Base-by-base conservation (phyloP, 768 basidiomycete species). In the Termitomyces eurrhizus region DNA sequence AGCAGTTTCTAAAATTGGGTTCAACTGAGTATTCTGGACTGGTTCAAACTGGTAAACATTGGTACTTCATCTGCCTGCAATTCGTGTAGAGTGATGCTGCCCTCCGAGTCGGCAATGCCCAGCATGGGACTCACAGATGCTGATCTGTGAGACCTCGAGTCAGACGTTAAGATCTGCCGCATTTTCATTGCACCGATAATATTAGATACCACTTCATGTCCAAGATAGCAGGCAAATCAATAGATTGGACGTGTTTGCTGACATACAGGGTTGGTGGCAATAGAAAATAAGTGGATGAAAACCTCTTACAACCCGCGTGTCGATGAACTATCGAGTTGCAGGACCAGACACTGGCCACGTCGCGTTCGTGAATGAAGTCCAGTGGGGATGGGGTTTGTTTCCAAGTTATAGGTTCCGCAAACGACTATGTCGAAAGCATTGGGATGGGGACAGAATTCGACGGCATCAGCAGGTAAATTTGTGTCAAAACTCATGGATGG, bases 151-250 rank as follows among this genome's bases (percentile, higher is more conserved):
- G 85, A 88, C 89, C 88, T 90, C 54, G 24, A n/a, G 5, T 36
- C 36, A 42, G 8, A 45, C 55, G 46, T 36, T 29, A 35, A 41
- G 13, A 42, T 6, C 2, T 50, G 24, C 3, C 45, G 21, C 26
- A 37, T 52, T 37, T 26, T 16, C 32, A 26, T 33, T 52, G 39
- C 16, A 45, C 37, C 26, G 32, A 49, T 18, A 24, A 44, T 44
- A 44, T 35, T n/a, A 39, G 62, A 65, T 68, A 95, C 97, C 97
- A 99, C 80, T 98, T 98, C 83, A 94, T 86, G 71, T 99, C 97
- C 29, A 90, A 80, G 33, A 99, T 82, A 8, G 94, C 97, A 2
- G 94, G 88, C 18, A 90, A 72, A 57, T 86, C 76, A 37, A 93
- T 78, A 16, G 87, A 75, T 65, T 96, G 89, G 2, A 89, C 69